A percentile compares a stretch with the other conserved stretches of the same genome.
Evolutionary conservation across 305 asterid species (phyloP).

Genomic region (Striga hermonthica): DNA sequence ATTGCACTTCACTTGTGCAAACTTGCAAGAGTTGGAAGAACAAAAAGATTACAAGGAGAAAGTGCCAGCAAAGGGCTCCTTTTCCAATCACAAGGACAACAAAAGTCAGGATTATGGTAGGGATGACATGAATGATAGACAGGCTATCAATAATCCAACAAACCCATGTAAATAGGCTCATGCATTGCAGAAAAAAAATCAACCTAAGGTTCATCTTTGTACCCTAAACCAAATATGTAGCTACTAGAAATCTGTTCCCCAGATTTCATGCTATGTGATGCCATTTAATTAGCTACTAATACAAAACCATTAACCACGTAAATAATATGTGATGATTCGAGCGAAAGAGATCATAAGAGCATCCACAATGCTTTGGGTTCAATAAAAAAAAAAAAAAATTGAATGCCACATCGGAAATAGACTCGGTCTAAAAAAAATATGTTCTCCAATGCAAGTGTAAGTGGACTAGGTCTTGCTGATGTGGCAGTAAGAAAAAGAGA

Average conservation of each 20-base stretch:
- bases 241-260: constrained; percentile 4
- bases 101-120: neutral
- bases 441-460: too few relatives aligned
- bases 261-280: constrained; percentile 7
- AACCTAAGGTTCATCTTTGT: constrained; percentile 13
- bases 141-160: neutral
- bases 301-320: neutral
- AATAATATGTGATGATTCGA: constrained; percentile 6
- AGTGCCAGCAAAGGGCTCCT: neutral
- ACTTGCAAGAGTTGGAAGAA: too few relatives aligned
- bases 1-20: too few relatives aligned
- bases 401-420: too few relatives aligned
- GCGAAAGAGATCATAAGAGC: constrained; percentile 20
- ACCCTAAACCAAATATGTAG: constrained; percentile 12
- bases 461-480: too few relatives aligned
- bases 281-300: constrained; percentile 14
- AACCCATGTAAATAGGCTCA: neutral
- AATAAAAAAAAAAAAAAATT: too few relatives aligned
- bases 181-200: neutral
- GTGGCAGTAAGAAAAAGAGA: too few relatives aligned
- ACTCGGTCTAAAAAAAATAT: too few relatives aligned
- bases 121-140: neutral
- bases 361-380: too few relatives aligned
- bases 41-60: neutral
- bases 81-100: neutral